Evolutionary conservation across 129 eudicot species (phyloP), one percentile per base, ranked within the genome.

Genomic region (Helianthus tuberosus): DNA sequence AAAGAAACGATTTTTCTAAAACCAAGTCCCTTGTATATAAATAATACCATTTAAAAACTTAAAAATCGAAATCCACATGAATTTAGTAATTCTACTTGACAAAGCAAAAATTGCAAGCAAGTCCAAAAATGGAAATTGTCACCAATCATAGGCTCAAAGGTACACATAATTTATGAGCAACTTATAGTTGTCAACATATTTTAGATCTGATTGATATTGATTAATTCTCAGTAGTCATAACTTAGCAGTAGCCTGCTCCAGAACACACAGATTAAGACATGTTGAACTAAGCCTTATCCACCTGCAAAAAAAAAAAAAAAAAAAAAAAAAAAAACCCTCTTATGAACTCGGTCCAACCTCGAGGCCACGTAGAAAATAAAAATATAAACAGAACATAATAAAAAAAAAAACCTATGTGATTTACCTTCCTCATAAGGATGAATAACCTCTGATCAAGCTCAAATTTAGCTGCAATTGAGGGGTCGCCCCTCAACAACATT

Each of bases 401-500:
- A 3, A 54, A 20, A 8, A 74, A 64, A 4, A 17, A 35, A 17
- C 12, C 12, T 32, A 60, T 12, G 3, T 16, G 12, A 46, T 75
- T 63, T 77, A 88, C 97, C 89, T 86, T 94, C 96, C 96, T 94
- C 75, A 91, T 83, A 49, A 94, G 96, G 68, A 94, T 79, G 74
- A 94, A 94, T 80, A 94, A 74, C 86, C 85, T 94, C 83, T 90
- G 97, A 80, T 94, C 99, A 52, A 94, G 97, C 85, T 94, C 97
- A 50, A 94, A 90, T 75, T 86, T 87, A 15, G 90, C 83, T 43
- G 96, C 90, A 79, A 85, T 84, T 36, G 93, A 81, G 20, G 90
- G 89, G 59, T 94, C 99, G 32, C 95, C 99, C 71, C 72, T 85
- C 76, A 94, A 79, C 97, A 81, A 64, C 98, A 94, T 94, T 83